Base-by-base conservation (phyloP, 2,329 filamentous ascomycete species). In the Aspergillus ruber region DNA sequence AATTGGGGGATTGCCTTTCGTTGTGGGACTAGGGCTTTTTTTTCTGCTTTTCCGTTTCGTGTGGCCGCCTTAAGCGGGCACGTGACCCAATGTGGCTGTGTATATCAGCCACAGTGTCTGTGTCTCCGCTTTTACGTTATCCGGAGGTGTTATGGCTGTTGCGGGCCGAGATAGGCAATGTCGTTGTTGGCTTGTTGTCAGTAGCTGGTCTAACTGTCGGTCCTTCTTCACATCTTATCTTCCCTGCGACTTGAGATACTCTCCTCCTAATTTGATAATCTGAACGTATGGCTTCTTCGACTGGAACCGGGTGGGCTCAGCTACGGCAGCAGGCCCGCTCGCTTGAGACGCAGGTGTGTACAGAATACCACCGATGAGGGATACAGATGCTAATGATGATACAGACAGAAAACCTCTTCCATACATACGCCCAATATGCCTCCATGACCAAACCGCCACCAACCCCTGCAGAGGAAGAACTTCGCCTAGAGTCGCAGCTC, bases 321-420 rank as follows among this genome's bases (percentile, higher is more conserved):
- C 79, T 97, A 58, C 87, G 93, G 61, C 90, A 96, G 68, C 91
- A 97, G 72, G 88, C 90, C 52, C 81, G 93, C 61, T 82, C 84
- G 40, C 77, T 96, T 53, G 93, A 98, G 70, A 88, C 85, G 51
- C 91, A 97, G 80, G 91, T 95, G 15, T 47, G 47, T 35, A 42
- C n/a, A 44, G 33, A 15, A 46, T 29, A 13, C 10, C 13, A 36
- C 15, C n/a, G 4, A 36, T 45, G 44, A n/a, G 33, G 6, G 18
- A 29, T 43, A 27, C 17, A 44, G 39, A n/a, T 29, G 13, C 7
- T 33, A 44, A 36, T 32, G 46, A 39, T 40, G 32, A 42, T 43
- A 35, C 59, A 96, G 89, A 95, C 90, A 42, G 90, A 96, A 71
- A 83, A 80, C 46, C 67, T 78, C 42, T 78, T 79, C 59, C 74